These are phyloP conservation scores for Vigna nakashimae DNA, from an alignment of 306 rosid genomes.

Conservation along the genomic window DNA sequence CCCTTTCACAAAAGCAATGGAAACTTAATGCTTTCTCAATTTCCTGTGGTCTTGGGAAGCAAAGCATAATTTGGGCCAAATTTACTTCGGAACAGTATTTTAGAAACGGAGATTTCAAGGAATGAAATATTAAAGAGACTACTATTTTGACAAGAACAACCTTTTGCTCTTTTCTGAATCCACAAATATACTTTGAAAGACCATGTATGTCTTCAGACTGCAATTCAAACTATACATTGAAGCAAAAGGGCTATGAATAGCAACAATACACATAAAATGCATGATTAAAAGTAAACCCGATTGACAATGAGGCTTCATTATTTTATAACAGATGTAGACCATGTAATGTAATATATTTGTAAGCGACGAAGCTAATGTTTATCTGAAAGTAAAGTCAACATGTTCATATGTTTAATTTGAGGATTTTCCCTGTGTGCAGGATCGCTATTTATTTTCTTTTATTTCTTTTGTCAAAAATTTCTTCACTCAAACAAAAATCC, in stretches of 20 bases:
- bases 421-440: slow-evolving; percentile 6
- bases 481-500: slow-evolving; percentile 19
- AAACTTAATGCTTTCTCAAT: slow-evolving; percentile 1
- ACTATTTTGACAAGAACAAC: background rate
- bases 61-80: slow-evolving; percentile 20
- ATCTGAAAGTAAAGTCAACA: background rate
- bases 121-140: background rate
- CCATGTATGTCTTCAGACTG: background rate
- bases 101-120: background rate
- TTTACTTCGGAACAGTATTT: slow-evolving; percentile 14
- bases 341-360: background rate
- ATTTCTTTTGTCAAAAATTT: slow-evolving; percentile 5
- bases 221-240: slow-evolving; percentile 10
- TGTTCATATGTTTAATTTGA: slow-evolving; percentile 1
- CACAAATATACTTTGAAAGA: background rate
- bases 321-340: slow-evolving; percentile 1
- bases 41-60: background rate
- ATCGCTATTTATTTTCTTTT: background rate
- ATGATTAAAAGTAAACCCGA: background rate
- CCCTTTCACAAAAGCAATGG: slow-evolving; percentile 14
- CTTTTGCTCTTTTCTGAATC: slow-evolving; percentile 20
- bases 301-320: slow-evolving; percentile 12
- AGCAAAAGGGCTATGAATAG: slow-evolving; percentile 15
- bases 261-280: background rate
- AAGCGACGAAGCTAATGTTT: background rate